Percentiles rank a stretch among this genome's conserved stretches.
These are phyloP conservation scores for Quercus cerris DNA, from an alignment of 306 rosid species.

Conservation along the genomic window DNA sequence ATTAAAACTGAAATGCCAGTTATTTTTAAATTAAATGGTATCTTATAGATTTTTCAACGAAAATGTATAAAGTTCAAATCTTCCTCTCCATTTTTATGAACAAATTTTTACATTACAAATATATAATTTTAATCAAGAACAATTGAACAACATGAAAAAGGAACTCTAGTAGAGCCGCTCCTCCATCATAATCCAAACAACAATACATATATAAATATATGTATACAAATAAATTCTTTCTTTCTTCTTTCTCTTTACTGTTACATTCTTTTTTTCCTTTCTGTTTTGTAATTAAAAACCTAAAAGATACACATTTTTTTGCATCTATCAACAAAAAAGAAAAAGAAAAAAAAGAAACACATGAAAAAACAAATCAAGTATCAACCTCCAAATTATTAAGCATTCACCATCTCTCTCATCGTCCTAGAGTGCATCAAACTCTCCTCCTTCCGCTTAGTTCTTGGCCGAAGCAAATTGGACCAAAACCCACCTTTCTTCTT, in stretches of 20 bases:
- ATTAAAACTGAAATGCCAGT: constrained; percentile 5
- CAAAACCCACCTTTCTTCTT: constrained; percentile 56
- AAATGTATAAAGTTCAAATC: too few species aligned
- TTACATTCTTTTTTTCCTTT: not conserved
- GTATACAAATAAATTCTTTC: not conserved
- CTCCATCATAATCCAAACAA: too few species aligned
- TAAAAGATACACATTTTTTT: not conserved
- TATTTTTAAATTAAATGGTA: too few species aligned
- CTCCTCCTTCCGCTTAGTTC: constrained; percentile 31
- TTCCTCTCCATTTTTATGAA: too few species aligned
- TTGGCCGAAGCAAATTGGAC: constrained; percentile 57
- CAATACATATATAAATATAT: not conserved
- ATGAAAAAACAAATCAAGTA: not conserved
- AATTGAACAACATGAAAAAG: not conserved
- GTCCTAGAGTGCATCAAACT: constrained; percentile 39
- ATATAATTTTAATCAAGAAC: too few species aligned
- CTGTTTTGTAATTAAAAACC: not conserved
- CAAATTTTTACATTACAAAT: too few species aligned
- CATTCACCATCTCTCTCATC: constrained; percentile 13
- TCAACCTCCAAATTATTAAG: not conserved
- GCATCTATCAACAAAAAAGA: not conserved
- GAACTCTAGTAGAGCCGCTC: not conserved
- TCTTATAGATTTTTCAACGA: too few species aligned
- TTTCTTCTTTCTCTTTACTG: not conserved
- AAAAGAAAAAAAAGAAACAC: not conserved